phyloP scores from a whole-genome alignment of 2,329 filamentous ascomycete genomes.

The Myriosclerotinia scirpicola region DNA sequence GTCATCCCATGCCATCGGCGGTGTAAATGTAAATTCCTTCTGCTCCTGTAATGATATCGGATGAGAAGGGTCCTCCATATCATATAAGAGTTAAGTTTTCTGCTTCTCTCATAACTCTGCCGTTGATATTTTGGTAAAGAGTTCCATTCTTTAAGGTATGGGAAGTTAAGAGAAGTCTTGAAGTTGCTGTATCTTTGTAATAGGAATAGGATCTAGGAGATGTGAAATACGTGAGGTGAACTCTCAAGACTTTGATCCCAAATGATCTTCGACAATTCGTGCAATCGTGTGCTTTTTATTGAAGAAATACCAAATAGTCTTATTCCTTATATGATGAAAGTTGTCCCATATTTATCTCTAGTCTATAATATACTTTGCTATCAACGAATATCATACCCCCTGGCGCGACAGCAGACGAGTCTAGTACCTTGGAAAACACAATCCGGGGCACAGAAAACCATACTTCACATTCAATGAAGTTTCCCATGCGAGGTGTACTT shows the following conservation, averaged over 20 bases:
- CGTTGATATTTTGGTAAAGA: constrained; percentile 28
- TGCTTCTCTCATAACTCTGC: constrained; percentile 23
- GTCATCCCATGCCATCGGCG: constrained; percentile 57
- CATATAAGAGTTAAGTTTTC: constrained; percentile 28
- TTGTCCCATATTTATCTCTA: background rate
- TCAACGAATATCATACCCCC: background rate
- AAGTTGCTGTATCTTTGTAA: background rate
- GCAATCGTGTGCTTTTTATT: background rate
- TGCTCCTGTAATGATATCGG: constrained; percentile 31
- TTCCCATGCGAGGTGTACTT: too few species aligned
- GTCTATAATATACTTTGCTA: background rate
- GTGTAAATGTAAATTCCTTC: constrained; percentile 45
- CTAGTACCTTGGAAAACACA: background rate
- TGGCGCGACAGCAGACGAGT: background rate
- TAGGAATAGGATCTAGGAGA: background rate
- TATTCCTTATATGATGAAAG: background rate
- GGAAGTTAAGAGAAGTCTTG: background rate
- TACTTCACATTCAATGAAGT: constrained; percentile 37
- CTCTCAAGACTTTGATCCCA: background rate
- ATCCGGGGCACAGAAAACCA: constrained; percentile 10
- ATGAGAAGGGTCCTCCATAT: constrained; percentile 32
- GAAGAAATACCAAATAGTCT: background rate
- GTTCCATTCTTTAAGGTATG: background rate
- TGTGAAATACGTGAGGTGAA: background rate
- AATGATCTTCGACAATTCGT: too few species aligned